phyloP scores from a whole-genome alignment of 2,329 filamentous ascomycete species.

The Claviceps pusilla region DNA sequence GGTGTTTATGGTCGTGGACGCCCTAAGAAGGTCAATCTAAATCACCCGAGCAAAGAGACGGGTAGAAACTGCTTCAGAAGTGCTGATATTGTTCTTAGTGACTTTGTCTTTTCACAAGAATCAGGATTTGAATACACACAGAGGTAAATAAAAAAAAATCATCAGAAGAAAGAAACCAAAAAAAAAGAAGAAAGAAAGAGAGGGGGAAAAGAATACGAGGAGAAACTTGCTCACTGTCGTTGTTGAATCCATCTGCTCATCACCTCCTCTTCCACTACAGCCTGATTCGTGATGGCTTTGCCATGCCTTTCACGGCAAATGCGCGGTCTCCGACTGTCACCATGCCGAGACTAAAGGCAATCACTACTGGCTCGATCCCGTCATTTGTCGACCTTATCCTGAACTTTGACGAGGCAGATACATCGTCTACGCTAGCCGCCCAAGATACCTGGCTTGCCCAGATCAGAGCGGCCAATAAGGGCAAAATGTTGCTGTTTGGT shows the following conservation, averaged over 20 bases:
- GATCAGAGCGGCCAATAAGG: conserved; percentile 56
- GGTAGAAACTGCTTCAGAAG: neutral
- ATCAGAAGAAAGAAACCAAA: too few species aligned
- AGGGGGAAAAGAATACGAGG: neutral
- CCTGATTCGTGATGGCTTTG: conserved; percentile 67
- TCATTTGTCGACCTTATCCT: conserved; percentile 95
- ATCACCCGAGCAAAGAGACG: neutral
- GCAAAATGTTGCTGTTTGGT: conserved; percentile 84
- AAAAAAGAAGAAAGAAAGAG: too few species aligned
- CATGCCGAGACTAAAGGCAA: conserved; percentile 93
- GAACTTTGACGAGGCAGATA: conserved; percentile 90
- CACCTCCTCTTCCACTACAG: conserved; percentile 28
- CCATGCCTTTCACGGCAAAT: conserved; percentile 87
- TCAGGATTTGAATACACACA: conserved; percentile 85
- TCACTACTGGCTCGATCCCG: conserved; percentile 94
- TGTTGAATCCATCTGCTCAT: neutral
- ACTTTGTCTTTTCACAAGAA: conserved; percentile 72
- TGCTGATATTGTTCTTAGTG: conserved; percentile 35
- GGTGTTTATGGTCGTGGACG: conserved; percentile 96
- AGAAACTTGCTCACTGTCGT: neutral
- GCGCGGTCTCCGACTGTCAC: conserved; percentile 95
- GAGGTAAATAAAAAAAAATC: conserved; percentile 37
- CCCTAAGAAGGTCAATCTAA: conserved; percentile 57
- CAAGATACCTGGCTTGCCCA: conserved; percentile 97
- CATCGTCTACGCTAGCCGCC: conserved; percentile 66